Evolutionary conservation across 1,284 basidiomycete genomes (phyloP).

Genomic region (Moesziomyces globuligerus): DNA sequence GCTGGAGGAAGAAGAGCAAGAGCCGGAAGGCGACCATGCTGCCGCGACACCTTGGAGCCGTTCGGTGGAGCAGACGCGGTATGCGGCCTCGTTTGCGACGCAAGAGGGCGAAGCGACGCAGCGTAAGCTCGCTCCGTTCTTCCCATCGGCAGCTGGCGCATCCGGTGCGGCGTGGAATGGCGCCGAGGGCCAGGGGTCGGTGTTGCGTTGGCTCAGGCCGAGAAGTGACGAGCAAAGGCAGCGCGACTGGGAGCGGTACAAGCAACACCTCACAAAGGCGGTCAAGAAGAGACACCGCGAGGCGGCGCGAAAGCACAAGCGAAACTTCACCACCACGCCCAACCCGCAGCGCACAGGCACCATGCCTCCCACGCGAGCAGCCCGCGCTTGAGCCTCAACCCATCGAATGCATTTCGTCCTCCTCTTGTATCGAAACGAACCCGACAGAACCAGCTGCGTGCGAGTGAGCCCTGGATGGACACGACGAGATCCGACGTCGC

Average conservation of each 20-base stretch:
- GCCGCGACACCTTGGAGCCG: conserved; percentile 6
- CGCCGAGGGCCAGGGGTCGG: conserved; percentile 10
- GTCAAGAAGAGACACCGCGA: conserved; percentile 60
- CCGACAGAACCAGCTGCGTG: too few species aligned
- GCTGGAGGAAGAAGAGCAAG: conserved; percentile 38
- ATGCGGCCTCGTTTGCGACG: too few species aligned
- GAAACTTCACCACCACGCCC: conserved; percentile 20
- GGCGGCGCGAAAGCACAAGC: conserved; percentile 53
- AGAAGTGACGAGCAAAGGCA: conserved; percentile 40
- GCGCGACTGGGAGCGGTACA: conserved; percentile 37
- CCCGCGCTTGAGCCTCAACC: background rate
- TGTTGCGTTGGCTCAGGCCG: conserved; percentile 37
- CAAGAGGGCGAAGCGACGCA: conserved; percentile 5
- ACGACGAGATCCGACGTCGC: too few species aligned
- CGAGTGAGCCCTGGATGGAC: too few species aligned
- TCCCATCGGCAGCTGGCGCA: conserved; percentile 12
- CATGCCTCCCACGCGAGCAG: background rate
- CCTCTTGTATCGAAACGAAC: too few species aligned
- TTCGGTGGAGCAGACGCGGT: too few species aligned
- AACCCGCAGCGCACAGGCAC: background rate
- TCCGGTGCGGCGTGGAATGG: conserved; percentile 17
- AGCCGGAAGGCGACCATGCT: background rate
- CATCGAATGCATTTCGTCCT: too few species aligned
- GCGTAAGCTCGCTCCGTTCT: conserved; percentile 7
- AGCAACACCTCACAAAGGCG: conserved; percentile 46